A percentile compares a stretch with the other conserved stretches of the same genome.
Conservation (phyloP, 179 eudicot genomes). For the Heliamphora ciliata region DNA sequence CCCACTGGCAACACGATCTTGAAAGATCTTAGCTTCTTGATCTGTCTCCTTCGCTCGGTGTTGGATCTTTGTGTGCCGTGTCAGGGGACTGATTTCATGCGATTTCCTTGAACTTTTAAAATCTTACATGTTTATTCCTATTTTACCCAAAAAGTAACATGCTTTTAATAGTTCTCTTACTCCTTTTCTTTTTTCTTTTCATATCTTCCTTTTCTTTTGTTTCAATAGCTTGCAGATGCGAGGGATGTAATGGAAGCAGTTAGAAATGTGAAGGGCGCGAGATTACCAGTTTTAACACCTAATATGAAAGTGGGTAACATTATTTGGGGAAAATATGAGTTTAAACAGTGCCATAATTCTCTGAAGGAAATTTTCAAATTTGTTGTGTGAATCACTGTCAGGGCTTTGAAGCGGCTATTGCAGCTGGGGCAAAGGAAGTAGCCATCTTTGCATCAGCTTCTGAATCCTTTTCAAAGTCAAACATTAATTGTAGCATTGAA, state of each 20-base stretch:
- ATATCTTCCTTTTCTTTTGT: not conserved
- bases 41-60: not conserved
- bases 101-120: not conserved
- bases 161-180: not conserved
- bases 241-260: conserved; percentile 72
- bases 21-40: too few species aligned
- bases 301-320: conserved; percentile 64
- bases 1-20: too few species aligned
- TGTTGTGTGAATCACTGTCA: conserved; percentile 18
- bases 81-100: not conserved
- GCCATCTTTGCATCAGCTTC: conserved; percentile 97
- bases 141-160: not conserved
- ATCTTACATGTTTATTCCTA: not conserved
- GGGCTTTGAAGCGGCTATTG: conserved; percentile 97
- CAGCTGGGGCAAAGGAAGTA: conserved; percentile 89
- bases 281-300: conserved; percentile 85
- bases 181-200: not conserved
- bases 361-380: not conserved
- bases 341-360: not conserved
- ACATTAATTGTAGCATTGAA: conserved; percentile 84
- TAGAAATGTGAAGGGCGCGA: conserved; percentile 43
- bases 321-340: conserved; percentile 6
- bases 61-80: not conserved
- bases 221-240: conserved; percentile 71
- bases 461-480: conserved; percentile 84